Evolutionary conservation across 2,329 filamentous ascomycete species (phyloP).

Genomic region (Biscogniauxia sp.): DNA sequence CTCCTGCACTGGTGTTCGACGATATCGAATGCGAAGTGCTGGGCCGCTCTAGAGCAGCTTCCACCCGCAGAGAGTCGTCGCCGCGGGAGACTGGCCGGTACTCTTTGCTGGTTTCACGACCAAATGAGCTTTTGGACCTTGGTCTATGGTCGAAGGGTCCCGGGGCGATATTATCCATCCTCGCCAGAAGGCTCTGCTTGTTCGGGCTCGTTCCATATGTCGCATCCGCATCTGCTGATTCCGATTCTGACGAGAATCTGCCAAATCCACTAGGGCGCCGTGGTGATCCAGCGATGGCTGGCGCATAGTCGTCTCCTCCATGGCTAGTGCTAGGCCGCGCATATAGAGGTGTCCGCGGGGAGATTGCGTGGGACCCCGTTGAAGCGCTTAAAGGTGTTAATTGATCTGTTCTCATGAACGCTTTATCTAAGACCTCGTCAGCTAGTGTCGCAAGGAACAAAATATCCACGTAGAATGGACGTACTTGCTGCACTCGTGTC

Average conservation of each 20-base stretch:
- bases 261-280: slow-evolving; percentile 50
- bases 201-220: slow-evolving; percentile 50
- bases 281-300: slow-evolving; percentile 44
- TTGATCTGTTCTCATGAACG: slow-evolving; percentile 54
- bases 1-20: slow-evolving; percentile 30
- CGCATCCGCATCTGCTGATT: slow-evolving; percentile 37
- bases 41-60: slow-evolving; percentile 26
- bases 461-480: slow-evolving; percentile 26
- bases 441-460: slow-evolving; percentile 15
- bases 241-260: slow-evolving; percentile 40
- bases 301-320: slow-evolving; percentile 43
- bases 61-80: slow-evolving; percentile 23
- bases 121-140: slow-evolving; percentile 34
- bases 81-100: slow-evolving; percentile 14
- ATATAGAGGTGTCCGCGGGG: slow-evolving; percentile 58
- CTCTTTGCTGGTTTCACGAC: slow-evolving; percentile 28
- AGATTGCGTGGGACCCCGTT: slow-evolving; percentile 58
- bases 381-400: slow-evolving; percentile 63
- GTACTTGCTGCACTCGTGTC: slow-evolving; percentile 58
- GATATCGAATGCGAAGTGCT: slow-evolving; percentile 31
- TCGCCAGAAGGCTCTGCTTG: slow-evolving; percentile 50
- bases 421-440: slow-evolving; percentile 48
- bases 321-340: slow-evolving; percentile 42
- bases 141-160: slow-evolving; percentile 59
- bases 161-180: slow-evolving; percentile 64